phyloP scores from a whole-genome alignment of 352 stramenopile species.

The Elongisporangium senticosum region DNA sequence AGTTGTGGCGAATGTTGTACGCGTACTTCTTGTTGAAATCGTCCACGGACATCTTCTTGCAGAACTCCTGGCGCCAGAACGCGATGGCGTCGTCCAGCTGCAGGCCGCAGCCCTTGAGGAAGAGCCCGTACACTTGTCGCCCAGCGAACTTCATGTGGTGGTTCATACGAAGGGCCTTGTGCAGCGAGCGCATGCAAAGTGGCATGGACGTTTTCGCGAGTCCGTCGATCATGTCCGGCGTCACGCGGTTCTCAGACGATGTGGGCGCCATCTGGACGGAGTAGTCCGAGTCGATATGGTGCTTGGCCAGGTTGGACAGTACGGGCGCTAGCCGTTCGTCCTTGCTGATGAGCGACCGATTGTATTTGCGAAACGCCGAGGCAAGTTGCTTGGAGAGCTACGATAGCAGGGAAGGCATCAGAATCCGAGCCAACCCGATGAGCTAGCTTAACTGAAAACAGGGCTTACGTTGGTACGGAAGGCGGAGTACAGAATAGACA shows the following conservation, averaged over 20 bases:
- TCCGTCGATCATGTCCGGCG: constrained; percentile 88
- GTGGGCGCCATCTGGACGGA: constrained; percentile 31
- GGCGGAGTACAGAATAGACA: constrained; percentile 91
- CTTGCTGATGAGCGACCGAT: constrained; percentile 85
- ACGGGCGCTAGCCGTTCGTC: constrained; percentile 92
- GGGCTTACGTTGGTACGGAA: constrained; percentile 85
- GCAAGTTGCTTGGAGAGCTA: constrained; percentile 90
- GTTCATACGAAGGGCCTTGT: constrained; percentile 91
- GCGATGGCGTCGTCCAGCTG: constrained; percentile 94
- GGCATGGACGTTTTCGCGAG: constrained; percentile 92
- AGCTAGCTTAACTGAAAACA: background rate
- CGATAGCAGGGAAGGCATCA: background rate
- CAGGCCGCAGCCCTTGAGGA: constrained; percentile 97
- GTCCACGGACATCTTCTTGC: constrained; percentile 93
- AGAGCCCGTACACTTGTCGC: constrained; percentile 97
- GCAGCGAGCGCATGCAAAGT: constrained; percentile 96
- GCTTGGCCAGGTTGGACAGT: constrained; percentile 94
- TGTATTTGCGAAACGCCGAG: constrained; percentile 84
- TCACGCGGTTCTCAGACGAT: constrained; percentile 65
- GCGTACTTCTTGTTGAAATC: constrained; percentile 98
- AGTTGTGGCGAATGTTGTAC: constrained; percentile 99
- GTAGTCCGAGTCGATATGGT: constrained; percentile 93
- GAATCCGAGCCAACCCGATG: background rate
- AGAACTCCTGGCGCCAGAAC: constrained; percentile 95
- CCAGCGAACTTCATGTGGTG: constrained; percentile 97